Evolutionary conservation across 371 early-diverging fungal genomes (phyloP), one percentile per base, ranked within the genome.

Genomic region (Circinella umbellata): DNA sequence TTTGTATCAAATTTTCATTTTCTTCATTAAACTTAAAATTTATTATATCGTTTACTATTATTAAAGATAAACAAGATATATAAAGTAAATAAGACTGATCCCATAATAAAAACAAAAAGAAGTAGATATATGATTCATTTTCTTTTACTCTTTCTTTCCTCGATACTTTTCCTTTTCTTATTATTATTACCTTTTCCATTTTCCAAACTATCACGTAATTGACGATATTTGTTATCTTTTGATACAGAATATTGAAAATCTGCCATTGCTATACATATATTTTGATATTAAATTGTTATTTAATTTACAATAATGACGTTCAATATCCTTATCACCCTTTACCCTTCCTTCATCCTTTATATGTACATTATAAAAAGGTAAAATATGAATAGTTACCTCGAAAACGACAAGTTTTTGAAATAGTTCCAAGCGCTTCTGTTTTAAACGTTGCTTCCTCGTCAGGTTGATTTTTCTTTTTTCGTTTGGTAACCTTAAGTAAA

Each of bases 401-500:
- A 63, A 89, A 91, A 11, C 91, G 80, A 51, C 84, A 79, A 0
- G 86, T 86, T 46, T 87, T 81, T 5, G 75, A 67, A 1, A 86
- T 69, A 8, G 69, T 63, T 1, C 90, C 91, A 10, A 87, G 36
- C 11, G 89, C 66, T 65, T 87, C 80, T n/a, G 80, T 67, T 34
- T 72, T 77, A 5, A 76, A 57, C 11, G 49, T 62, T 20, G 70
- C 75, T 37, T 79, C 79, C 9, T 76, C 76, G 13, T 68, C 73
- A 11, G 69, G 64, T 54, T 74, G 76, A 35, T 70, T 64, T 64
- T 73, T 80, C 59, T 78, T 82, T 4, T 77, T 73, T 3, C 81
- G 82, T 62, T 83, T 69, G n/a, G 90, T 88, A 10, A 91, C 86
- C 71, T 89, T 90, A 8, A 88, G 76, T 8, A 91, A 63, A 46